Conservation (phyloP, 331 rosid genomes). For the Stylosanthes scabra region DNA sequence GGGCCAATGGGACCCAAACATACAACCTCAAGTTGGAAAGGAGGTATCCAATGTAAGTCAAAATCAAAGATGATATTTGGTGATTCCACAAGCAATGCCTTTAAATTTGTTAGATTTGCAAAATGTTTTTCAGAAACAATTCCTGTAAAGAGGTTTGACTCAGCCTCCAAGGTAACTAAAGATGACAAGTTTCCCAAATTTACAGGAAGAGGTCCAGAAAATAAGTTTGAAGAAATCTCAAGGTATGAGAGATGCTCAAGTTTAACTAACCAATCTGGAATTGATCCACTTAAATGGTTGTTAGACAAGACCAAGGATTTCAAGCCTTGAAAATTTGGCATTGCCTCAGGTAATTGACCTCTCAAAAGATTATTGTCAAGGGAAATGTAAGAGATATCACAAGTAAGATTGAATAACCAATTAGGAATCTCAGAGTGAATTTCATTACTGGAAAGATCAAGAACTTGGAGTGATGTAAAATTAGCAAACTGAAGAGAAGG, state of each 20-base stretch:
- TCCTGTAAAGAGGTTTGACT: too few relatives aligned
- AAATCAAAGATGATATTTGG: background rate
- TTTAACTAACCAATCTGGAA: slow-evolving; percentile 13
- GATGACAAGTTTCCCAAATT: slow-evolving; percentile 13
- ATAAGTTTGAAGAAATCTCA: background rate
- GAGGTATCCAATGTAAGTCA: background rate
- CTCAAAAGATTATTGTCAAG: background rate
- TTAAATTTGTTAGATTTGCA: too few relatives aligned
- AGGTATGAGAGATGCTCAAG: background rate
- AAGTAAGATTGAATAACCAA: background rate
- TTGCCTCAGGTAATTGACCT: background rate
- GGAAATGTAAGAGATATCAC: background rate
- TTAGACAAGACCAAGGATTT: background rate
- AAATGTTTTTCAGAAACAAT: too few relatives aligned
- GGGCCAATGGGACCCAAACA: background rate
- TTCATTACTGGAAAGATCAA: background rate
- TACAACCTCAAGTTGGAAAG: background rate
- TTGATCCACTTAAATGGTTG: background rate
- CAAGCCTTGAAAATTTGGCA: background rate
- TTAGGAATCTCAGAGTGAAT: background rate
- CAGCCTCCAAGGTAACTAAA: too few relatives aligned
- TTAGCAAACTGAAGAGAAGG: background rate
- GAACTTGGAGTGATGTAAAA: background rate
- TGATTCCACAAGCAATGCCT: background rate
- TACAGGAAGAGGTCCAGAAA: slow-evolving; percentile 9